Percentiles rank a stretch among this genome's conserved stretches.
These are phyloP conservation scores for Acorus gramineus DNA, from an alignment of 106 monocot species.

Conservation along the genomic window DNA sequence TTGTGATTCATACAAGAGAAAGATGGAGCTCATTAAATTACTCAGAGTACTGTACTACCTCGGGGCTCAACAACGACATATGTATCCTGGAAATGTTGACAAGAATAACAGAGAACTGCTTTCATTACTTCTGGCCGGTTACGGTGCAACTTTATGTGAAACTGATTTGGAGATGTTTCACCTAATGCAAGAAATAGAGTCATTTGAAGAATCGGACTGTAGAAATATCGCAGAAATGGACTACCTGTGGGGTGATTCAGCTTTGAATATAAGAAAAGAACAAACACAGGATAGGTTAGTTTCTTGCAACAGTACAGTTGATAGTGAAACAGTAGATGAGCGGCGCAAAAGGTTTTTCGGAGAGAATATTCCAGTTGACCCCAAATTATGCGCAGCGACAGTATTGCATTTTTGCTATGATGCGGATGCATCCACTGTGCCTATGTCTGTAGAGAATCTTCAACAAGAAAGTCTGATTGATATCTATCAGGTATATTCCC, in stretches of 20 bases:
- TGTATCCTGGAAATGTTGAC: constrained; percentile 2
- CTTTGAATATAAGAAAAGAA: constrained; percentile 54
- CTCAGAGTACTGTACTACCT: constrained; percentile 65
- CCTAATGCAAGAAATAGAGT: constrained; percentile 70
- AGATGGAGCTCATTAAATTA: constrained; percentile 70
- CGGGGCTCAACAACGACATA: constrained; percentile 14
- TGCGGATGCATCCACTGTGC: constrained; percentile 18
- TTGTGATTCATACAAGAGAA: constrained; percentile 20
- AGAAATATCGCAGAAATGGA: constrained; percentile 50
- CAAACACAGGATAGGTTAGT: constrained; percentile 14
- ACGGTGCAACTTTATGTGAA: constrained; percentile 63
- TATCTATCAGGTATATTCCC: constrained; percentile 16
- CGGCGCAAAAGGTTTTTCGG: constrained; percentile 49
- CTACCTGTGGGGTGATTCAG: constrained; percentile 72
- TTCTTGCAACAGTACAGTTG: constrained; percentile 6
- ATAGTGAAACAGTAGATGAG: constrained; percentile 34
- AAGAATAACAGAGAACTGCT: constrained; percentile 53
- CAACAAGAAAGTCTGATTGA: constrained; percentile 28
- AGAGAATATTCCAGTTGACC: constrained; percentile 75
- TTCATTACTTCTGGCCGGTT: constrained; percentile 71
- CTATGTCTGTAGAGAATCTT: constrained; percentile 38
- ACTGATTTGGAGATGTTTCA: constrained; percentile 60
- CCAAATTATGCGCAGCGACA: constrained; percentile 46
- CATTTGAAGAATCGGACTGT: constrained; percentile 25
- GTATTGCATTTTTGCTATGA: constrained; percentile 53